Base-by-base conservation (phyloP, 257 asterid species). In the Plantago major region DNA sequence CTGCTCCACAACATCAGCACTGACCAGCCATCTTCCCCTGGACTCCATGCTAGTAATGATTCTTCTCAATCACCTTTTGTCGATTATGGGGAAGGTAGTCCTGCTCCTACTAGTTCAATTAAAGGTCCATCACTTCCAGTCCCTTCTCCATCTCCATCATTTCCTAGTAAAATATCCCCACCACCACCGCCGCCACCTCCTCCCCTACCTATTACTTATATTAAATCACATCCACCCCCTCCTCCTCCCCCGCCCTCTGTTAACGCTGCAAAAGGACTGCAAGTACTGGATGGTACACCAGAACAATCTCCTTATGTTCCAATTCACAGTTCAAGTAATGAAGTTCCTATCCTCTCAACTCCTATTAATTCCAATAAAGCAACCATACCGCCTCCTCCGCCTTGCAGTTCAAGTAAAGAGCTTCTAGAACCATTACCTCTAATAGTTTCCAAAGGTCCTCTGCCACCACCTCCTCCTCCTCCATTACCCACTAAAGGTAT, bases 391-490 rank as follows among this genome's bases (percentile, higher is more conserved):
- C 58, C 58, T 12, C 72, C 77, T 4, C 76, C 76, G 6, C 67
- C 69, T 65, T 18, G 16, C 53, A 43, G 53, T 64, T 63, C 67
- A 51, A 52, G 64, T 46, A 46, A 66, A 57, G 73, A 58, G 26
- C 40, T 19, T 63, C 64, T 45, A 63, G 17, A 46, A 28, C 60
- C 73, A 45, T 52, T 68, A 9, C 62, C 68, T 58, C 75, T 67
- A 44, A 62, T 79, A 46, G 64, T 70, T 38, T 46, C 75, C 60
- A 18, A 72, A 67, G 75, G 76, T 9, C 65, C 71, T 47, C 68
- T 68, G 46, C 71, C 60, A 28, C 71, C 60, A n/a, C 63, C 74
- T 22, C n/a, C n/a, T n/a, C 68, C 74, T 62, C 84, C 77, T 61
- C 66, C 68, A 53, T 63, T 63, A 13, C 64, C 70, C 45, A 42